Evolutionary conservation across 2,329 filamentous ascomycete genomes (phyloP).

Genomic region (Lecanicillium sp.): DNA sequence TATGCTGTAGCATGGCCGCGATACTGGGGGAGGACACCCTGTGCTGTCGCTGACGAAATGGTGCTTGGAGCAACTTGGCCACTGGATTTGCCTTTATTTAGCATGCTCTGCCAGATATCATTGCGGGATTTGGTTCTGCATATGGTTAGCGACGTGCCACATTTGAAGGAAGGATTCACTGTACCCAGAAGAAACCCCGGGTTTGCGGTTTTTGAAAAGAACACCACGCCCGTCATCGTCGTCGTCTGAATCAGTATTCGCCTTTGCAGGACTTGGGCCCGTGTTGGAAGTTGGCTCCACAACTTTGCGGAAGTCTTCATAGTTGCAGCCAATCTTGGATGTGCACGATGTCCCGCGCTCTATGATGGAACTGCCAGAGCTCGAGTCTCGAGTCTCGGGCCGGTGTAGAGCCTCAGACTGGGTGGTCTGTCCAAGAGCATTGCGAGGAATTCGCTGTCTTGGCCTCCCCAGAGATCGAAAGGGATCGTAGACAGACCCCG

Average conservation of each 20-base stretch:
- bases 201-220: conserved; percentile 33
- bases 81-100: conserved; percentile 47
- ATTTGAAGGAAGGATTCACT: conserved; percentile 12
- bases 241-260: conserved; percentile 25
- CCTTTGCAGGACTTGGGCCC: conserved; percentile 15
- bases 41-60: conserved; percentile 48
- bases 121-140: conserved; percentile 34
- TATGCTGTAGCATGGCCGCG: conserved; percentile 47
- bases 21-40: conserved; percentile 49
- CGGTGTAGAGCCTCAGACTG: conserved; percentile 28
- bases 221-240: conserved; percentile 30
- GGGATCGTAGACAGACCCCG: conserved; percentile 17
- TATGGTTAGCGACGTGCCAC: background rate
- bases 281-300: conserved; percentile 9
- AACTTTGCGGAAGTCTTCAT: conserved; percentile 25
- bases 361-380: conserved; percentile 19
- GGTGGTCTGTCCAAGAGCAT: conserved; percentile 23
- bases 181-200: conserved; percentile 26
- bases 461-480: conserved; percentile 18
- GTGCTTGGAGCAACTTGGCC: conserved; percentile 40
- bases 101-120: conserved; percentile 44
- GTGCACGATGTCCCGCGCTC: conserved; percentile 21
- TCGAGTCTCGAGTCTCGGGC: conserved; percentile 18
- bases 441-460: conserved; percentile 18
- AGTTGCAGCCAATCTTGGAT: conserved; percentile 21